Conservation (phyloP, 768 basidiomycete genomes). For the Symmetrospora coprosmae region DNA sequence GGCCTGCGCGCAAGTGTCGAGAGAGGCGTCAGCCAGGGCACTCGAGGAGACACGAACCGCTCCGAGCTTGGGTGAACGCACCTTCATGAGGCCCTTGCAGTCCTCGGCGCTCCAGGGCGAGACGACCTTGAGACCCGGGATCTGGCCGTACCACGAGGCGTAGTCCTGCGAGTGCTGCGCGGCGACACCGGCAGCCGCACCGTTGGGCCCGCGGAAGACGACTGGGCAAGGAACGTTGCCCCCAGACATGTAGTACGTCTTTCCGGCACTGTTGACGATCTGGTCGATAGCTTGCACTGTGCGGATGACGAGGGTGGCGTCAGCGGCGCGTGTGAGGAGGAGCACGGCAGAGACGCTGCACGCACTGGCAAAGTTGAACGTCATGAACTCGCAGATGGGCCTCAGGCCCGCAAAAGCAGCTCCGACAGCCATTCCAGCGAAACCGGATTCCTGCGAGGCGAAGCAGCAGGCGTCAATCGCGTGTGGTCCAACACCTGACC, state of each 20-base stretch:
- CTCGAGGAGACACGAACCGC: neutral
- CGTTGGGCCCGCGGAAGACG: constrained; percentile 98
- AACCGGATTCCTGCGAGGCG: constrained; percentile 63
- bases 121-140: constrained; percentile 94
- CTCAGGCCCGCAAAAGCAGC: constrained; percentile 85
- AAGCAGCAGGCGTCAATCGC: neutral
- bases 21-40: neutral
- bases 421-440: constrained; percentile 89
- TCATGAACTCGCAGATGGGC: constrained; percentile 99
- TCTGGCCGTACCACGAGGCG: constrained; percentile 60
- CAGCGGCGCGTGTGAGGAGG: neutral
- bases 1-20: constrained; percentile 42
- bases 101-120: constrained; percentile 98
- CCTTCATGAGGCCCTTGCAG: constrained; percentile 95
- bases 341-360: neutral
- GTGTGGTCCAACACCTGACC: neutral
- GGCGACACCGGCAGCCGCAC: constrained; percentile 88
- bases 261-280: constrained; percentile 99
- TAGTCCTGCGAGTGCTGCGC: constrained; percentile 98
- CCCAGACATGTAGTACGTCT: constrained; percentile 99
- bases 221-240: constrained; percentile 97
- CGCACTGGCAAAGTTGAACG: constrained; percentile 92
- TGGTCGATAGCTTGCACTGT: constrained; percentile 72
- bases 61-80: constrained; percentile 35
- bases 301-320: neutral